Evolutionary conservation across 345 rosid species (phyloP).

Genomic region (Mercurialis annua): DNA sequence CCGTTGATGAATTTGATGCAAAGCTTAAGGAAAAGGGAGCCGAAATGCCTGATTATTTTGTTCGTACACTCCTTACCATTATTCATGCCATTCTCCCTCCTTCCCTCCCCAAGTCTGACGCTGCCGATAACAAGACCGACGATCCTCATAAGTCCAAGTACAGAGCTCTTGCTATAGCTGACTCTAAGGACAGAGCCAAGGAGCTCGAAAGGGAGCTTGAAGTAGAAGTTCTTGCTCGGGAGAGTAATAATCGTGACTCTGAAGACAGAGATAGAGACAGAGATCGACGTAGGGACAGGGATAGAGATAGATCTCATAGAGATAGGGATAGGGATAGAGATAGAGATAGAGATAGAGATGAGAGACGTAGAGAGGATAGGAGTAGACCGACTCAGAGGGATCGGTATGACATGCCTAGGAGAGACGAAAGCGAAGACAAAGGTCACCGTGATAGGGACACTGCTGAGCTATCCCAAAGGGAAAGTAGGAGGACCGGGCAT

Average conservation of each 20-base stretch:
- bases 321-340: neutral
- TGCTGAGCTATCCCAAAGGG: slow-evolving; percentile 6
- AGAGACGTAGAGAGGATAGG: slow-evolving; percentile 6
- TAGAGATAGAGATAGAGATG: neutral
- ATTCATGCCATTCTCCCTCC: slow-evolving; percentile 93
- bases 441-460: slow-evolving; percentile 2
- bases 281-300: slow-evolving; percentile 26
- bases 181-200: slow-evolving; percentile 63
- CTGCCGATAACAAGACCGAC: slow-evolving; percentile 16
- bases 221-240: slow-evolving; percentile 45
- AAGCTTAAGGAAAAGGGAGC: slow-evolving; percentile 72
- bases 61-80: slow-evolving; percentile 62
- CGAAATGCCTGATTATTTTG: slow-evolving; percentile 89
- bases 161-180: slow-evolving; percentile 56
- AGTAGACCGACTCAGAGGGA: slow-evolving; percentile 18
- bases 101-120: slow-evolving; percentile 41
- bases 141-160: slow-evolving; percentile 1
- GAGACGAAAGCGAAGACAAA: slow-evolving; percentile 10
- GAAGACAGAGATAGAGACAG: slow-evolving; percentile 23
- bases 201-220: slow-evolving; percentile 63
- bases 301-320: slow-evolving; percentile 16
- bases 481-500: neutral
- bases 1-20: slow-evolving; percentile 68
- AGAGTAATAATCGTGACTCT: slow-evolving; percentile 25
- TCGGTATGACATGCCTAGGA: slow-evolving; percentile 8